These are phyloP conservation scores for Guadua angustifolia DNA, from an alignment of 176 grass and related monocot species.

Conservation along the genomic window DNA sequence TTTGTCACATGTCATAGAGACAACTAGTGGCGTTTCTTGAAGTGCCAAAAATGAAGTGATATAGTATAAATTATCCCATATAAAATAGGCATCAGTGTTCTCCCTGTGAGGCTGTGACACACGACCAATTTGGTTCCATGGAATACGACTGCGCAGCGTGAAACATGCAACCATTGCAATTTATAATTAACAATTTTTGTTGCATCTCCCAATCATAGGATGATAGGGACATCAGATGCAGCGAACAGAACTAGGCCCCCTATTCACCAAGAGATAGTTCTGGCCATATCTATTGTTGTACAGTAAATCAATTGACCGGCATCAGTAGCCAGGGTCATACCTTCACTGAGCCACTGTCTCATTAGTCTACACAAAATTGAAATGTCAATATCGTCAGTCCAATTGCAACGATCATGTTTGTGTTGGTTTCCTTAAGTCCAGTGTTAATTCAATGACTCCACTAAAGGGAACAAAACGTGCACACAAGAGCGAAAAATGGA, in stretches of 20 bases:
- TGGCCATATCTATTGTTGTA: no score
- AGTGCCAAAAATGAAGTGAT: no score
- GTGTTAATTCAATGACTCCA: neutral
- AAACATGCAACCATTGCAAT: neutral
- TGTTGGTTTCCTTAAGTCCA: neutral
- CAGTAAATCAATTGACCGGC: neutral
- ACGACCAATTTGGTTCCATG: neutral
- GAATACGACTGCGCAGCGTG: neutral
- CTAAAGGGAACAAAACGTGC: neutral
- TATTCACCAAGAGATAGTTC: neutral
- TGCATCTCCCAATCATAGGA: neutral
- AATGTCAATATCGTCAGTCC: neutral
- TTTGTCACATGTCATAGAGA: no score
- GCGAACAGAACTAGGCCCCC: neutral
- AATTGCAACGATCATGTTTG: neutral
- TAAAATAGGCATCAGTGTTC: neutral
- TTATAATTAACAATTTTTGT: neutral
- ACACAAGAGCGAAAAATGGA: neutral
- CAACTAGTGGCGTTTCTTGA: no score
- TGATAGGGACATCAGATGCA: neutral
- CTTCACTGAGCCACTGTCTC: no score
- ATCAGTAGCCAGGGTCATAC: neutral
- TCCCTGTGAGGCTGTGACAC: neutral
- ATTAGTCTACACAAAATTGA: neutral
- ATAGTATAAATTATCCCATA: no score